Conservation (phyloP, 176 grass and related monocot genomes). For the Rhynchospora breviuscula region DNA sequence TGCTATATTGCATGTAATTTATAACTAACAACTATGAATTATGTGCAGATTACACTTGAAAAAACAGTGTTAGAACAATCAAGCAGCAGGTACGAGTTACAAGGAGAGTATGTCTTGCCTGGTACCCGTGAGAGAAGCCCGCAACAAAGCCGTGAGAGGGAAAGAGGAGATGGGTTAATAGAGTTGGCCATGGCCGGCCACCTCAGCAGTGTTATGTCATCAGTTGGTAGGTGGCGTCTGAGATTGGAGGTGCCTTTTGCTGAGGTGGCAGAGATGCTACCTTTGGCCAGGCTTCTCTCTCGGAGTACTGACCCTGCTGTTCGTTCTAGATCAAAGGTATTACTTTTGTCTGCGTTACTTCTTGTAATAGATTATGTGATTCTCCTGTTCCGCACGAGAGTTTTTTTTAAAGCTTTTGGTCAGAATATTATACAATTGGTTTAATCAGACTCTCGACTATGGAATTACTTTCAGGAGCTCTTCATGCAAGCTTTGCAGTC, state of each 20-base stretch:
- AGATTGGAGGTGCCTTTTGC: conserved; percentile 89
- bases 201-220: conserved; percentile 90
- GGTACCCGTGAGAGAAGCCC: conserved; percentile 83
- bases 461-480: conserved; percentile 69
- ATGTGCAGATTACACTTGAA: conserved; percentile 85
- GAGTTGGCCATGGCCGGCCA: conserved; percentile 91
- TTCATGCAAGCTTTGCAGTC: conserved; percentile 90
- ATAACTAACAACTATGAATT: conserved; percentile 7
- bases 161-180: conserved; percentile 57
- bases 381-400: background rate
- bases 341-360: conserved; percentile 17
- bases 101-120: conserved; percentile 95
- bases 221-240: conserved; percentile 94
- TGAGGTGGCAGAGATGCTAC: conserved; percentile 99
- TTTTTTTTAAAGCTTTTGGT: background rate
- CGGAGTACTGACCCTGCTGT: conserved; percentile 96
- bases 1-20: background rate
- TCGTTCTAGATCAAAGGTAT: conserved; percentile 83
- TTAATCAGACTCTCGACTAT: conserved; percentile 18
- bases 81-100: conserved; percentile 89
- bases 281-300: conserved; percentile 89
- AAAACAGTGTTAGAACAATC: conserved; percentile 92
- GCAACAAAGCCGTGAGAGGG: conserved; percentile 27
- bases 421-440: background rate
- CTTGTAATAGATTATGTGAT: conserved; percentile 6